These are phyloP conservation scores for Citrullus amarus DNA, from an alignment of 306 rosid genomes.

Conservation along the genomic window DNA sequence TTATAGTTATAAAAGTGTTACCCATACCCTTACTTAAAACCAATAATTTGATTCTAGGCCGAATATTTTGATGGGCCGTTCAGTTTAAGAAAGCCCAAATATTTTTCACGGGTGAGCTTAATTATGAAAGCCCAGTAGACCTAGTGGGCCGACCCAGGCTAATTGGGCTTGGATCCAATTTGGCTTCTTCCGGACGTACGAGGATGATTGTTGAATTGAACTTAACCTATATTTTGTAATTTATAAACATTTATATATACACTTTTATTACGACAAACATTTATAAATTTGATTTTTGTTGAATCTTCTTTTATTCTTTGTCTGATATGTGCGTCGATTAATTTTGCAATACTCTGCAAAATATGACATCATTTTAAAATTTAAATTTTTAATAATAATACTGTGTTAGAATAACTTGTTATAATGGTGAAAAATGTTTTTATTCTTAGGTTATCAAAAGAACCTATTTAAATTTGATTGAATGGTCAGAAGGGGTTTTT, in stretches of 20 bases:
- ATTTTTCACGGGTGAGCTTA: background rate
- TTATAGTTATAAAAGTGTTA: no score
- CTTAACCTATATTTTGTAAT: background rate
- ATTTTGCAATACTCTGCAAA: no score
- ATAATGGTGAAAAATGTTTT: no score
- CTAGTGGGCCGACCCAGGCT: background rate
- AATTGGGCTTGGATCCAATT: background rate
- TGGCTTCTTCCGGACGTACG: background rate
- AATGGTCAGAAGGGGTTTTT: no score
- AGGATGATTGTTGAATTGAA: background rate
- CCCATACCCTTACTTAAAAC: background rate
- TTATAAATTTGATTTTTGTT: no score
- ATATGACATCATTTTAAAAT: no score
- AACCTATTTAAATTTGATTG: no score
- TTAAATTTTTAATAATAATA: no score
- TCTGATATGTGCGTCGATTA: background rate
- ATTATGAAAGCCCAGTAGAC: background rate
- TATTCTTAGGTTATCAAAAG: no score
- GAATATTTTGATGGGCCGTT: background rate
- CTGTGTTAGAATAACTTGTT: no score
- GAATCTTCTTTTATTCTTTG: no score
- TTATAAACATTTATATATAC: background rate
- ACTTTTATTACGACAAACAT: no score
- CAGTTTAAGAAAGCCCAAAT: background rate
- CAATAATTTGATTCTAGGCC: background rate